These are phyloP conservation scores for Aspergillaceae sp. DNA, from an alignment of 2,329 filamentous ascomycete genomes.

Conservation along the genomic window DNA sequence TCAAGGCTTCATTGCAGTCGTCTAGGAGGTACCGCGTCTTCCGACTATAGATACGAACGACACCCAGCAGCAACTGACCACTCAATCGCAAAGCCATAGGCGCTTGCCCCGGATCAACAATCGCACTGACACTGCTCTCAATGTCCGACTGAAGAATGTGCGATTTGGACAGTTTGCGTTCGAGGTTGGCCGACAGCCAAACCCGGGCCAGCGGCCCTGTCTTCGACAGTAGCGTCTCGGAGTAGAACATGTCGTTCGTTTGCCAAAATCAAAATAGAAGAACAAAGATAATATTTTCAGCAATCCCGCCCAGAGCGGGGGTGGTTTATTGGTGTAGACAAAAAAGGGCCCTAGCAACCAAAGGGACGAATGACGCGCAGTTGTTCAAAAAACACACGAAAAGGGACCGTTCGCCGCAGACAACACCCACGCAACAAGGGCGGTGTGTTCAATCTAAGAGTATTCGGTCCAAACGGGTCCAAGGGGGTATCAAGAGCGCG, in stretches of 20 bases:
- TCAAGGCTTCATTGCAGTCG: slow-evolving; percentile 92
- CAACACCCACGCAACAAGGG: no score
- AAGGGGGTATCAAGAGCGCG: not conserved
- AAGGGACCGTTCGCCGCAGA: no score
- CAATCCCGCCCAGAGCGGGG: slow-evolving; percentile 26
- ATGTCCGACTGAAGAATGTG: slow-evolving; percentile 93
- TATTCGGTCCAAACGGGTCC: not conserved
- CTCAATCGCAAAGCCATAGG: slow-evolving; percentile 91
- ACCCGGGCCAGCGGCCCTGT: slow-evolving; percentile 93
- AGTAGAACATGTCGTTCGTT: slow-evolving; percentile 77
- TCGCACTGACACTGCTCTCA: slow-evolving; percentile 87
- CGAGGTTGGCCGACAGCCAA: slow-evolving; percentile 95
- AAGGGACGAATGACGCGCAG: slow-evolving; percentile 23
- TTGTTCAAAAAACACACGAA: slow-evolving; percentile 21
- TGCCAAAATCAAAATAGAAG: slow-evolving; percentile 23
- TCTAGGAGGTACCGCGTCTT: slow-evolving; percentile 95
- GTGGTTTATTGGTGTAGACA: slow-evolving; percentile 13
- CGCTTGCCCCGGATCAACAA: slow-evolving; percentile 85
- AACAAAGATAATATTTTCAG: slow-evolving; percentile 7
- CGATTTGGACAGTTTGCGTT: slow-evolving; percentile 96
- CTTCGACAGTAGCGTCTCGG: slow-evolving; percentile 89
- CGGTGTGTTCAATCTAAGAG: not conserved
- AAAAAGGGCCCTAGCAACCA: slow-evolving; percentile 14
- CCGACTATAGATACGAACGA: slow-evolving; percentile 93
- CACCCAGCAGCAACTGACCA: slow-evolving; percentile 86